Percentiles rank a stretch among this genome's conserved stretches.
Conservation (phyloP, 345 rosid genomes). For the Populus simonii region DNA sequence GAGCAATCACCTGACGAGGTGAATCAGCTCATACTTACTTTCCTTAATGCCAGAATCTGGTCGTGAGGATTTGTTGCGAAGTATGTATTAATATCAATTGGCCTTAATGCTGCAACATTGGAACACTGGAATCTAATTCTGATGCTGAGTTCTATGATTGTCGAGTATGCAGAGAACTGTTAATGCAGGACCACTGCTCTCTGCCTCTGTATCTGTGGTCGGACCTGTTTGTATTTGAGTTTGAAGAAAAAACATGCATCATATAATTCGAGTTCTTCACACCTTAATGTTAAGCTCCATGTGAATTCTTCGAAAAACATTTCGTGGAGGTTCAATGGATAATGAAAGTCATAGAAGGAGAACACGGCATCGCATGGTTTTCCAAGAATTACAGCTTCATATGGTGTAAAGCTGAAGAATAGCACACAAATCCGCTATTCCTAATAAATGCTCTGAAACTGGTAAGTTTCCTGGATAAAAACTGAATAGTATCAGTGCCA, state of each 20-base stretch:
- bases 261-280: background rate
- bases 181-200: background rate
- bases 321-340: background rate
- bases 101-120: background rate
- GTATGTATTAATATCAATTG: no score
- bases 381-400: background rate
- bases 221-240: background rate
- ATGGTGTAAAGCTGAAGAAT: background rate
- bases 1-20: conserved; percentile 54
- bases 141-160: background rate
- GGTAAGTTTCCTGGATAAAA: background rate
- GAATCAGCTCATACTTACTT: conserved; percentile 40
- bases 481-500: background rate
- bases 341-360: no score
- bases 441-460: background rate
- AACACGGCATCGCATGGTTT: background rate
- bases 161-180: background rate
- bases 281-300: background rate
- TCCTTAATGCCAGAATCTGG: conserved; percentile 29
- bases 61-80: background rate
- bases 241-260: background rate
- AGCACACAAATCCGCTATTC: background rate
- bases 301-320: background rate
- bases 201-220: background rate
- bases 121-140: background rate